Base-by-base conservation (phyloP, 805 yeast species). In the Middelhovenomyces tepae region DNA sequence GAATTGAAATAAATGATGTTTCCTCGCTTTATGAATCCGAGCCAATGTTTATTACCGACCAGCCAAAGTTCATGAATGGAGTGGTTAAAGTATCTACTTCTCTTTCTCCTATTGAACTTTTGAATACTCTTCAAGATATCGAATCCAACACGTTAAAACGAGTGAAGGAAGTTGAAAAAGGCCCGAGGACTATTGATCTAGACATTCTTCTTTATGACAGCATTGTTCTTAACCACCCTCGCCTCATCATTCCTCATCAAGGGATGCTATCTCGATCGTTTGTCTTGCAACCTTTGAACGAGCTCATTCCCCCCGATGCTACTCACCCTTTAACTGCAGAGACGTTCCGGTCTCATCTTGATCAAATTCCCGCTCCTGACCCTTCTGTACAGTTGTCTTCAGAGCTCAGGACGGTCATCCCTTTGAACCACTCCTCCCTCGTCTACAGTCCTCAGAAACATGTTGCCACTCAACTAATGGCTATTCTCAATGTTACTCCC, bases 11-110 rank as follows among this genome's bases (percentile, higher is more conserved):
- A 0, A 38, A 65, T 2, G 62, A 69, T 2, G 71, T 89, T 0
- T 87, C 97, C 0, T 73, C 93, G 0, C 58, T 89, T 35, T 91
- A 84, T 54, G 75, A 79, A 38, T 83, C 95, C 14, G 83, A 78
- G 46, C 97, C 99, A 24, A 89, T 91, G 97, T 91, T 86, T 55
- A 74, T 68, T 42, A 56, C 67, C 22, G 82, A 85, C 36, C 99
- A 91, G 57, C 68, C 74, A 2, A 76, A 75, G 46, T 91, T 91
- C 50, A 60, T 76, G 46, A 91, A 91, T 54, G 97, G 96, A 2
- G 94, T 77, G 3, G 50, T 84, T 10, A 72, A 78, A 42, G 62
- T 81, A 10, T 38, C 57, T n/a, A 87, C 95, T 0, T 43, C 43
- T 0, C 62, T 78, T 13, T 43, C 63, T 3, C 97, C 99, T 1